phyloP scores from a whole-genome alignment of 768 basidiomycete genomes.

The Pleurotus sapidus region DNA sequence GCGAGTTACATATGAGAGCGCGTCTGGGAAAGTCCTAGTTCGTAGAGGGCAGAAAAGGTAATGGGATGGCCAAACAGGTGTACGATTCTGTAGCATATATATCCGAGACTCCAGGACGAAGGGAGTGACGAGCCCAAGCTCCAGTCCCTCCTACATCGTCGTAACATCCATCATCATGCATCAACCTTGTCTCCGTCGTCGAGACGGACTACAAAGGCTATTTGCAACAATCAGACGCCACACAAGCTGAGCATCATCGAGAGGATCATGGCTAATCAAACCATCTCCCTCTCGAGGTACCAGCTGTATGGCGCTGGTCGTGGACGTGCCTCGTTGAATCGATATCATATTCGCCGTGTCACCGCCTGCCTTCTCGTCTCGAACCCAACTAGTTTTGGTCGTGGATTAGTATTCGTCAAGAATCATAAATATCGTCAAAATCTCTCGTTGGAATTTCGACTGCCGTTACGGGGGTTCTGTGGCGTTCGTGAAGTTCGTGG shows the following conservation, averaged over 20 bases:
- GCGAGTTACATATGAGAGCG: background rate
- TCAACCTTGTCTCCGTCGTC: background rate
- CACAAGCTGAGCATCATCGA: too few relatives aligned
- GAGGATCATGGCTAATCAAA: too few relatives aligned
- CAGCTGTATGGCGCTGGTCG: background rate
- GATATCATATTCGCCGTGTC: background rate
- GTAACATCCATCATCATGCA: background rate
- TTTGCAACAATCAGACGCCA: too few relatives aligned
- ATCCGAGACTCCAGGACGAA: background rate
- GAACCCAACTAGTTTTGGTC: background rate
- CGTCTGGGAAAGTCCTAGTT: background rate
- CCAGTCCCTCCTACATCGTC: background rate
- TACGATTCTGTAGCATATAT: background rate
- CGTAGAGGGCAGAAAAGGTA: background rate
- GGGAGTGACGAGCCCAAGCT: background rate
- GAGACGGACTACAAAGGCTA: background rate
- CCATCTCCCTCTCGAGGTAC: too few relatives aligned
- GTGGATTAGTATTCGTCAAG: conserved; percentile 10
- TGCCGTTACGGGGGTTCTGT: conserved; percentile 16
- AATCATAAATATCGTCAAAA: conserved; percentile 15
- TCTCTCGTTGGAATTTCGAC: too few relatives aligned
- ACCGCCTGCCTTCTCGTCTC: background rate
- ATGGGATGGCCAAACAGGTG: background rate
- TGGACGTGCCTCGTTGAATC: conserved; percentile 8
- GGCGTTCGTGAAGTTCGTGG: too few relatives aligned